Percentiles rank a stretch among this genome's conserved stretches.
These are phyloP conservation scores for Zygoascus meyerae DNA, from an alignment of 1,139 yeast genomes.

Conservation along the genomic window DNA sequence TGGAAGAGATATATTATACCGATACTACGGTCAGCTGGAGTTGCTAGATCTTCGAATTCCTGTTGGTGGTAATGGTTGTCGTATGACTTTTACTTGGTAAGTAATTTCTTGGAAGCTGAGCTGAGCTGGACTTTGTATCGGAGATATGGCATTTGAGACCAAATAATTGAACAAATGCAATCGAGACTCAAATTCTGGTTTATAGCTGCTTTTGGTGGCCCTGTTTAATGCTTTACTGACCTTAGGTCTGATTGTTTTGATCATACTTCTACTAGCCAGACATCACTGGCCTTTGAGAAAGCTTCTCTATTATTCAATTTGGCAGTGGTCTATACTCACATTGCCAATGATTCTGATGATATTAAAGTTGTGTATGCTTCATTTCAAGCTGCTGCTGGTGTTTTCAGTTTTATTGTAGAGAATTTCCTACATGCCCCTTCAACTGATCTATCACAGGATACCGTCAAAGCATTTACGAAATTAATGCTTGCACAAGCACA, in stretches of 20 bases:
- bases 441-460: slow-evolving; percentile 64
- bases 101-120: no score
- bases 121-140: not conserved
- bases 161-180: no score
- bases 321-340: slow-evolving; percentile 50
- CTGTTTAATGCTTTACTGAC: no score
- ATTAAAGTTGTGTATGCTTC: slow-evolving; percentile 54
- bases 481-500: slow-evolving; percentile 84
- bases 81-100: slow-evolving; percentile 66
- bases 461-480: slow-evolving; percentile 57
- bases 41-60: slow-evolving; percentile 73
- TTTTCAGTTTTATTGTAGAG: slow-evolving; percentile 64
- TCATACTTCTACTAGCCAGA: slow-evolving; percentile 51
- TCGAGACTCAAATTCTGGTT: no score
- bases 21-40: slow-evolving; percentile 79
- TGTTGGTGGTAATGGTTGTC: slow-evolving; percentile 49
- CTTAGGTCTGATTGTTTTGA: slow-evolving; percentile 52
- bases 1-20: slow-evolving; percentile 50
- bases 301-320: slow-evolving; percentile 76
- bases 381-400: slow-evolving; percentile 76
- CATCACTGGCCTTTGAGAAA: slow-evolving; percentile 79
- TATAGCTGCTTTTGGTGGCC: no score
- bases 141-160: not conserved
- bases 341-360: slow-evolving; percentile 45
- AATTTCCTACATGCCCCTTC: slow-evolving; percentile 90